A percentile compares a stretch with the other conserved stretches of the same genome.
Conservation (phyloP, 108 stramenopile genomes). For the Phaeodactylum tricornutum region DNA sequence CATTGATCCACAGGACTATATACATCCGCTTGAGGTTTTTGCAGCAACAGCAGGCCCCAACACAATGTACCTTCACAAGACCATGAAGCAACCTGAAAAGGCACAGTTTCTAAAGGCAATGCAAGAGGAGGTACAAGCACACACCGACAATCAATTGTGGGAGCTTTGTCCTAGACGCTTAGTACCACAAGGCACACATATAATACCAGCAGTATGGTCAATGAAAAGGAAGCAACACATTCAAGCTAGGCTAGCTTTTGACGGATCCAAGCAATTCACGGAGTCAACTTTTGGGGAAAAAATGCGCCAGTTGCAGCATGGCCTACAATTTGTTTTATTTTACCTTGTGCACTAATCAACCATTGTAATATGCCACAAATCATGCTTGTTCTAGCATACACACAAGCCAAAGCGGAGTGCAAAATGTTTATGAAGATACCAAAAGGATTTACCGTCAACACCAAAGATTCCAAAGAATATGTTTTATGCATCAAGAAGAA, state of each 20-base stretch:
- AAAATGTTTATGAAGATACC: conserved; percentile 28
- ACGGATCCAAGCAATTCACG: conserved; percentile 18
- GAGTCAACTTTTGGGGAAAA: conserved; percentile 20
- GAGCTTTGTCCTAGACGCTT: conserved; percentile 6
- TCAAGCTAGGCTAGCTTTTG: conserved; percentile 17
- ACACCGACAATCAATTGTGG: not conserved
- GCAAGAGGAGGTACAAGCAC: conserved; percentile 10
- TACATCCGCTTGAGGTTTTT: not conserved
- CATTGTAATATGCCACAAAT: conserved; percentile 27
- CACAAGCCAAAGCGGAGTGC: conserved; percentile 18
- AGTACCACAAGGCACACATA: conserved; percentile 18
- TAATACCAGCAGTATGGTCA: conserved; percentile 37
- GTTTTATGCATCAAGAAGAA: conserved; percentile 19
- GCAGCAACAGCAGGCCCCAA: conserved; percentile 8
- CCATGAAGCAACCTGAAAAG: conserved; percentile 15
- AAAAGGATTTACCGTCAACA: conserved; percentile 14
- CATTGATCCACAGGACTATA: no score
- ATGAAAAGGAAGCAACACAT: conserved; percentile 34
- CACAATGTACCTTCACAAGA: conserved; percentile 16
- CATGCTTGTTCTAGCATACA: conserved; percentile 31
- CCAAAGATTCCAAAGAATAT: conserved; percentile 7
- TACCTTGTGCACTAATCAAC: conserved; percentile 12
- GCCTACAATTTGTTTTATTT: conserved; percentile 22
- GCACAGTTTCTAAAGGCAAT: conserved; percentile 15
- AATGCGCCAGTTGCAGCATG: conserved; percentile 43